Evolutionary conservation across 768 basidiomycete species (phyloP).

Genomic region (Leccinum disarticulatum): DNA sequence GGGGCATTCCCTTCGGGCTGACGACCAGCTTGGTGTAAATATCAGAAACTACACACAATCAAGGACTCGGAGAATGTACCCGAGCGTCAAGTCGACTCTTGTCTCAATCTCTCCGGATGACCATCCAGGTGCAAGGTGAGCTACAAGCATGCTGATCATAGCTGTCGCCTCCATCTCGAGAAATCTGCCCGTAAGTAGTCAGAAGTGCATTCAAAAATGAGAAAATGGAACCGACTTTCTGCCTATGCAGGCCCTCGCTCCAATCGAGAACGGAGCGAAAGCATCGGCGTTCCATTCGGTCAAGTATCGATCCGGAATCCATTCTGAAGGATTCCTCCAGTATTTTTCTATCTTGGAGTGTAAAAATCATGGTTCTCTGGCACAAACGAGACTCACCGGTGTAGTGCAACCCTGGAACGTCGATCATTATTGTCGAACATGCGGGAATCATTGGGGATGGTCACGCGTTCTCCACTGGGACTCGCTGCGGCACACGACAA

Average conservation of each 20-base stretch:
- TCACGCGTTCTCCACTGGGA: neutral
- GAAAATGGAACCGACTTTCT: neutral
- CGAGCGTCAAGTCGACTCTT: too few species aligned
- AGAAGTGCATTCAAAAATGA: neutral
- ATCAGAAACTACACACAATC: neutral
- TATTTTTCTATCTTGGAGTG: neutral
- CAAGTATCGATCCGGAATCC: constrained; percentile 1
- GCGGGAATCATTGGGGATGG: neutral
- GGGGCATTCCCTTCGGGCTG: neutral
- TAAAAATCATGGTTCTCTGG: too few species aligned
- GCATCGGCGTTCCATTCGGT: neutral
- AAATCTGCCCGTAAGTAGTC: neutral
- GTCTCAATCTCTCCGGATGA: too few species aligned
- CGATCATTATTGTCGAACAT: neutral
- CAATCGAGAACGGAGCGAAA: neutral
- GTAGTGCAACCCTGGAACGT: neutral
- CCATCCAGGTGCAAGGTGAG: neutral
- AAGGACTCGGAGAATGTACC: too few species aligned
- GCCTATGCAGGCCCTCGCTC: neutral
- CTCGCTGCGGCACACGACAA: neutral
- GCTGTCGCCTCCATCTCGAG: neutral
- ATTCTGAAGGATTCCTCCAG: neutral
- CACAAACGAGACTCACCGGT: neutral
- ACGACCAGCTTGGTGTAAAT: neutral
- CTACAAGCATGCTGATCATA: neutral